These are phyloP conservation scores for Fremontodendron californicum DNA, from an alignment of 345 rosid genomes.

Conservation along the genomic window DNA sequence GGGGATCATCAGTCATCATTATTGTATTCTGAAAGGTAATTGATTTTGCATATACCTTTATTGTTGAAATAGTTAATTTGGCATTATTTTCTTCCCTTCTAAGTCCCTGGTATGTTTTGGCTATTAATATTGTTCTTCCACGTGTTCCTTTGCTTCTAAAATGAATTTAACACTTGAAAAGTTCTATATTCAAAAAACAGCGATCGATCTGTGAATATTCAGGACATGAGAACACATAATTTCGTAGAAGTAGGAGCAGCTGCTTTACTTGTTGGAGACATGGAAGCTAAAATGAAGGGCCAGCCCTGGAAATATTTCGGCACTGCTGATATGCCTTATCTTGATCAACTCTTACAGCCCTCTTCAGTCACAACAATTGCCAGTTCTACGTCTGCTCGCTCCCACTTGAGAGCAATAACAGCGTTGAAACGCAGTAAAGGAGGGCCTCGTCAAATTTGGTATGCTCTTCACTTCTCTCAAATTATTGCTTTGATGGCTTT, in stretches of 20 bases:
- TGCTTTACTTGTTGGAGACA: constrained; percentile 85
- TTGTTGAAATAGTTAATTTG: background rate
- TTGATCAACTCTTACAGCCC: constrained; percentile 92
- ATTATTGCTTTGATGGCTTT: constrained; percentile 18
- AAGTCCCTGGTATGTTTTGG: constrained; percentile 1
- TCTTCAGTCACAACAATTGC: constrained; percentile 69
- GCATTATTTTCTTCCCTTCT: background rate
- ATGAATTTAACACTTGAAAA: constrained; percentile 10
- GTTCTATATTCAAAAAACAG: constrained; percentile 29
- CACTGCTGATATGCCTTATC: constrained; percentile 87
- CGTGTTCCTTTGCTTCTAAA: background rate
- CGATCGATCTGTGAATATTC: constrained; percentile 55
- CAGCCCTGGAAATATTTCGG: constrained; percentile 92
- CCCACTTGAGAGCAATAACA: constrained; percentile 87
- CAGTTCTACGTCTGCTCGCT: constrained; percentile 64
- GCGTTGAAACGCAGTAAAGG: constrained; percentile 80
- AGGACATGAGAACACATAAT: constrained; percentile 65
- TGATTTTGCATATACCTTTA: constrained; percentile 1
- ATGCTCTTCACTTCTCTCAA: constrained; percentile 27
- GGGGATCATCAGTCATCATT: constrained; percentile 57
- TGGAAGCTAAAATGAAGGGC: constrained; percentile 92
- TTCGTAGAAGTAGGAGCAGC: constrained; percentile 97
- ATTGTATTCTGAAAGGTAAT: constrained; percentile 74
- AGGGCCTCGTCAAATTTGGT: constrained; percentile 85
- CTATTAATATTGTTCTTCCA: constrained; percentile 1